These are phyloP conservation scores for Diatrype stigma DNA, from an alignment of 2,329 filamentous ascomycete species.

Conservation along the genomic window DNA sequence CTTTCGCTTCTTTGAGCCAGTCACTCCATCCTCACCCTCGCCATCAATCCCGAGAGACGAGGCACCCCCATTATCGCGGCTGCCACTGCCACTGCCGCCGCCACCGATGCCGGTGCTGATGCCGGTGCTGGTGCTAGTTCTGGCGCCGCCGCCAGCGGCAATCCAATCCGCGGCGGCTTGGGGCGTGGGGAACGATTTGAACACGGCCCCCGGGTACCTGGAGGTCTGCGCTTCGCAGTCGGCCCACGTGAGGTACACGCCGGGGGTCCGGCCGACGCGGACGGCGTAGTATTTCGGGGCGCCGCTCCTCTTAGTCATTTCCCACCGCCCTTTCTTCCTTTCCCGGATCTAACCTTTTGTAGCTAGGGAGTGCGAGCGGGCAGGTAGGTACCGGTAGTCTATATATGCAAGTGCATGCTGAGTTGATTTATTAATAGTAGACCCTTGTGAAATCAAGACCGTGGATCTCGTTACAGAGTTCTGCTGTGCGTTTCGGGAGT, in stretches of 20 bases:
- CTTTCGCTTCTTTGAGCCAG: too few species aligned
- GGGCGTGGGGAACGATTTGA: slow-evolving; percentile 7
- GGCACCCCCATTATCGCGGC: background rate
- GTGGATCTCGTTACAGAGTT: too few species aligned
- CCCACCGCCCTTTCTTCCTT: background rate
- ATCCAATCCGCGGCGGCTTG: slow-evolving; percentile 5
- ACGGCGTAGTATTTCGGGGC: slow-evolving; percentile 17
- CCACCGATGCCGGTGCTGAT: background rate
- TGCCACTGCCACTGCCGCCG: background rate
- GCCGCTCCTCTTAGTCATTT: background rate
- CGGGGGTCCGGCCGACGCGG: slow-evolving; percentile 13
- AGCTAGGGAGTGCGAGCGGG: too few species aligned
- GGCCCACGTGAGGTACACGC: slow-evolving; percentile 16
- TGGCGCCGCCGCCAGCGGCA: background rate
- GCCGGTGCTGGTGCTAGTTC: background rate
- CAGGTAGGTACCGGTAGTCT: too few species aligned
- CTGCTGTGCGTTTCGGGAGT: too few species aligned
- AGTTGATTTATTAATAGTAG: too few species aligned
- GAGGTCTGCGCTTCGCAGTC: slow-evolving; percentile 10
- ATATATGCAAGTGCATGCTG: too few species aligned
- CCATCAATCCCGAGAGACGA: background rate
- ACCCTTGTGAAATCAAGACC: too few species aligned
- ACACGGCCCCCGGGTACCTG: slow-evolving; percentile 5
- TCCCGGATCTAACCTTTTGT: too few species aligned
- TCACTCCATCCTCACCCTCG: background rate